Evolutionary conservation across 768 basidiomycete genomes (phyloP).

Genomic region (Lactarius akahatsu): DNA sequence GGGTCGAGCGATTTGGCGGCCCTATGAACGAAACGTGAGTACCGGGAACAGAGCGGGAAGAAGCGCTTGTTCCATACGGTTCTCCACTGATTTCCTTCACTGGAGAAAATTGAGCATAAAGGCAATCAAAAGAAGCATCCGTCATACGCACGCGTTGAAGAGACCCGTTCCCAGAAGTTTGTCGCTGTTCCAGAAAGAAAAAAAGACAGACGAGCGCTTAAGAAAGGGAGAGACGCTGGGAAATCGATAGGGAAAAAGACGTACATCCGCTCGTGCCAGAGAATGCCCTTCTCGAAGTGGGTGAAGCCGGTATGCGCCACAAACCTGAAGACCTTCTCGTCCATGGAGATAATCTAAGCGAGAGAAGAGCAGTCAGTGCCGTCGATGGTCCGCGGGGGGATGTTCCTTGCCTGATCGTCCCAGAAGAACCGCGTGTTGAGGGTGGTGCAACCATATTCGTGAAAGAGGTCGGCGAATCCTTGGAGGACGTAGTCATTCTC

Average conservation of each 20-base stretch:
- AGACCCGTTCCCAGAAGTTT: conserved; percentile 50
- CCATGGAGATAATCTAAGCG: conserved; percentile 29
- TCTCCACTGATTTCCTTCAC: conserved; percentile 27
- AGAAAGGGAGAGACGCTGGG: conserved; percentile 4
- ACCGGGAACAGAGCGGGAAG: conserved; percentile 11
- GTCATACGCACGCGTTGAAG: conserved; percentile 49
- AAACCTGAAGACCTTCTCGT: conserved; percentile 26
- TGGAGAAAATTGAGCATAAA: conserved; percentile 20
- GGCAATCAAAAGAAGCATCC: conserved; percentile 16
- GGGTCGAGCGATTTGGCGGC: conserved; percentile 39
- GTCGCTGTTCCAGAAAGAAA: conserved; percentile 15
- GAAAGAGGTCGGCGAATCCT: conserved; percentile 32
- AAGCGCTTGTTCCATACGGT: conserved; percentile 16
- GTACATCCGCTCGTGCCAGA: conserved; percentile 30
- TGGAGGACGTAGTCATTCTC: conserved; percentile 33
- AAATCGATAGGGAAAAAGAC: not conserved
- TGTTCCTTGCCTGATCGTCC: conserved; percentile 33
- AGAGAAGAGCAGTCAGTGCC: not conserved
- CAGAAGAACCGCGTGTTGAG: conserved; percentile 38
- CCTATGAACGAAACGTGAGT: conserved; percentile 7
- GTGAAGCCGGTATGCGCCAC: conserved; percentile 27
- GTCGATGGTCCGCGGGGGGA: not conserved
- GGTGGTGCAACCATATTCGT: conserved; percentile 34
- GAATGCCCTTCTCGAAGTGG: conserved; percentile 29
- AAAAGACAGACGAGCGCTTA: conserved; percentile 6